A percentile compares a stretch with the other conserved stretches of the same genome.
Evolutionary conservation across 345 rosid species (phyloP).

Genomic region (Capsella bursapastoris): DNA sequence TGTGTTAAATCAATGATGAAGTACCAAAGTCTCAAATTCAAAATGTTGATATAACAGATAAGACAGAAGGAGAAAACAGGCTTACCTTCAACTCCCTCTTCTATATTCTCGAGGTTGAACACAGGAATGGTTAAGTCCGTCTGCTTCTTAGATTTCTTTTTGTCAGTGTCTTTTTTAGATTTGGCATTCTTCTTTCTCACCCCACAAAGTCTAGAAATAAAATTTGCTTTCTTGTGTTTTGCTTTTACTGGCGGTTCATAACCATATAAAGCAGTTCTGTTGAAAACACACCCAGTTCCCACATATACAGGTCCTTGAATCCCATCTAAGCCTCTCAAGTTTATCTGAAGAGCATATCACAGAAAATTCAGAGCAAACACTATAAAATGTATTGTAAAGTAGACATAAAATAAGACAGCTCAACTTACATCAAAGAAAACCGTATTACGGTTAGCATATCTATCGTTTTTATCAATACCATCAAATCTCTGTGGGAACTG

Average conservation of each 20-base stretch:
- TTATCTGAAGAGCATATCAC: conserved; percentile 59
- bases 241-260: conserved; percentile 90
- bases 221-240: conserved; percentile 76
- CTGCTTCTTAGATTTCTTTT: conserved; percentile 83
- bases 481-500: conserved; percentile 97
- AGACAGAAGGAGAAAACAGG: conserved; percentile 16
- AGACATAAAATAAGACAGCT: conserved; percentile 11
- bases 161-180: conserved; percentile 72
- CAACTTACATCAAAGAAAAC: conserved; percentile 93
- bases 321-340: conserved; percentile 96
- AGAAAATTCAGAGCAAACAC: not conserved
- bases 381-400: not conserved
- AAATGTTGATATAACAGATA: not conserved
- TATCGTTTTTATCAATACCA: conserved; percentile 83
- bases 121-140: conserved; percentile 83
- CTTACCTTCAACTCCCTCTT: conserved; percentile 95
- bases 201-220: conserved; percentile 80
- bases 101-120: conserved; percentile 87
- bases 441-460: conserved; percentile 89
- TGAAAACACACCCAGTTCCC: conserved; percentile 98
- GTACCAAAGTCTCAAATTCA: not conserved
- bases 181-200: conserved; percentile 72
- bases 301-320: conserved; percentile 98
- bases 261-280: conserved; percentile 90
- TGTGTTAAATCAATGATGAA: not conserved